Conservation (phyloP, 305 asterid genomes). For the Salvia sclarea region DNA sequence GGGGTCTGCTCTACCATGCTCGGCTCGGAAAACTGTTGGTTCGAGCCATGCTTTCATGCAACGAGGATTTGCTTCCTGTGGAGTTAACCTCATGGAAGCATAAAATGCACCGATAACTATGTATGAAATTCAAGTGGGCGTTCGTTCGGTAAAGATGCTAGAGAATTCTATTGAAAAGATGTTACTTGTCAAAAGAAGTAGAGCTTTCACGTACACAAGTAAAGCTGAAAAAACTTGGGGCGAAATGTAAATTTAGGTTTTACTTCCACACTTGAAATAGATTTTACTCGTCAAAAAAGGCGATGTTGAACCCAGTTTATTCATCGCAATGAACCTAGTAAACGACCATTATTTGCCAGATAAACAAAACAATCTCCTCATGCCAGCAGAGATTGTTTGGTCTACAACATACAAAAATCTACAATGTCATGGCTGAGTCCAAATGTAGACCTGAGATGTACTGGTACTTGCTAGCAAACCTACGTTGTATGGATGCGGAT, state of each 20-base stretch:
- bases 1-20: constrained; percentile 84
- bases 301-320: not conserved
- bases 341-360: not conserved
- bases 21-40: constrained; percentile 86
- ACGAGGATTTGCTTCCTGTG: constrained; percentile 63
- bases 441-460: constrained; percentile 77
- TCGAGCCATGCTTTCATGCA: constrained; percentile 60
- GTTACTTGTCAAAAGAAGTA: too few relatives aligned
- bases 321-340: not conserved
- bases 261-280: not conserved
- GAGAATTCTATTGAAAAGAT: too few relatives aligned
- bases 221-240: not conserved
- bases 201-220: too few relatives aligned
- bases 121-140: too few relatives aligned
- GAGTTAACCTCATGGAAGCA: constrained; percentile 79
- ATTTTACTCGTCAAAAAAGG: too few relatives aligned
- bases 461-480: constrained; percentile 82
- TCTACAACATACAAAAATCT: too few relatives aligned
- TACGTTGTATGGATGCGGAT: constrained; percentile 55
- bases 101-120: constrained; percentile 27
- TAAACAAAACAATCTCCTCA: not conserved
- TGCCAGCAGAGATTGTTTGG: too few relatives aligned
- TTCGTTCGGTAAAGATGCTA: too few relatives aligned
- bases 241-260: too few relatives aligned
- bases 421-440: constrained; percentile 48